These are phyloP conservation scores for Paramecium sonneborni DNA, from an alignment of 73 alveolate species.

Conservation along the genomic window DNA sequence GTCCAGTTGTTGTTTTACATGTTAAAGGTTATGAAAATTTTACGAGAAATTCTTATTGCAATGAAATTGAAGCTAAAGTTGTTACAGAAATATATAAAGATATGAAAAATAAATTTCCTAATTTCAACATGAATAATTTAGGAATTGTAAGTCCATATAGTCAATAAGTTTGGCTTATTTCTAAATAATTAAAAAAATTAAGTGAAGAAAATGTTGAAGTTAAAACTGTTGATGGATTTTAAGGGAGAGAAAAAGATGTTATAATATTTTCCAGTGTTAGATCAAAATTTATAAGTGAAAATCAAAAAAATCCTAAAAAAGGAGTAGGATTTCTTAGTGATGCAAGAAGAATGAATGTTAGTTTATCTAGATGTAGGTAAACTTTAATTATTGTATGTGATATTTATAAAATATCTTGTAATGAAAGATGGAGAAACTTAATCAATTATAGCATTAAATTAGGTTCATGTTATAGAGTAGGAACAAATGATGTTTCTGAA, in stretches of 20 bases:
- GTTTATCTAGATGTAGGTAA: conserved; percentile 89
- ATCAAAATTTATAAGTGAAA: conserved; percentile 46
- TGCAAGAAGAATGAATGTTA: conserved; percentile 95
- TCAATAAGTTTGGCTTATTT: conserved; percentile 66
- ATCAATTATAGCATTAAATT: conserved; percentile 30
- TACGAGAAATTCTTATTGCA: conserved; percentile 62
- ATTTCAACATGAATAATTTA: conserved; percentile 21
- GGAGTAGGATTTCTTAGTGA: conserved; percentile 91
- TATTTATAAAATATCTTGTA: conserved; percentile 75
- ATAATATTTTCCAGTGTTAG: conserved; percentile 91
- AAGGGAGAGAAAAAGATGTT: conserved; percentile 95
- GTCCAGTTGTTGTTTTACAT: conserved; percentile 67
- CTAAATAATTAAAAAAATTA: conserved; percentile 32
- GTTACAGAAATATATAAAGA: conserved; percentile 54
- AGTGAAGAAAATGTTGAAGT: conserved; percentile 70
- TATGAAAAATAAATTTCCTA: conserved; percentile 55
- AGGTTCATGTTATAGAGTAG: conserved; percentile 21
- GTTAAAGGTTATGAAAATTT: conserved; percentile 67
- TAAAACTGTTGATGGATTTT: conserved; percentile 95
- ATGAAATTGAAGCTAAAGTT: conserved; percentile 62
- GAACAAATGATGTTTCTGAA: background rate
- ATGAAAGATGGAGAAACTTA: conserved; percentile 75
- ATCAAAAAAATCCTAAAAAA: conserved; percentile 66
- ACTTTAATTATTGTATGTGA: conserved; percentile 87
- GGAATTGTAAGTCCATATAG: conserved; percentile 75